phyloP scores from a whole-genome alignment of 23 red algal genomes.

The Gracilaria gracilis region DNA sequence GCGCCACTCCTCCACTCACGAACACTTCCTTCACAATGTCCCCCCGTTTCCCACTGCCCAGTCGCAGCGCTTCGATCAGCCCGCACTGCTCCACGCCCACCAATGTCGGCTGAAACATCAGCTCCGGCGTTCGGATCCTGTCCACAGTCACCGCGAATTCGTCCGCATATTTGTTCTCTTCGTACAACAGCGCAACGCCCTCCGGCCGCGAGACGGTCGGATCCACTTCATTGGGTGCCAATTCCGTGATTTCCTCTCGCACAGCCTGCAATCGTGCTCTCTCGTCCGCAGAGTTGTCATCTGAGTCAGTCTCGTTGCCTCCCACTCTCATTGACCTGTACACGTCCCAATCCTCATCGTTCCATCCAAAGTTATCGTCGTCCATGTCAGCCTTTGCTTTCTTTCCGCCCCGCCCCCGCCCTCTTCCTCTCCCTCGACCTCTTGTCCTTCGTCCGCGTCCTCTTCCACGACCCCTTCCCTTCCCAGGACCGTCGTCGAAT shows the following conservation, averaged over 20 bases:
- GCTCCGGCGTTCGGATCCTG: slow-evolving; percentile 68
- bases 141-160: slow-evolving; percentile 71
- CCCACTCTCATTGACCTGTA: slow-evolving; percentile 76
- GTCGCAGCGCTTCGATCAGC: slow-evolving; percentile 61
- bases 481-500: slow-evolving; percentile 47
- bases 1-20: slow-evolving; percentile 72
- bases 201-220: slow-evolving; percentile 52
- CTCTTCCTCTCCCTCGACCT: slow-evolving; percentile 42
- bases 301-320: slow-evolving; percentile 58
- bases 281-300: slow-evolving; percentile 71
- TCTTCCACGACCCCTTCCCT: slow-evolving; percentile 36
- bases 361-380: slow-evolving; percentile 82
- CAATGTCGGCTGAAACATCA: slow-evolving; percentile 78
- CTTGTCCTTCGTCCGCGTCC: slow-evolving; percentile 23
- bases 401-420: slow-evolving; percentile 43
- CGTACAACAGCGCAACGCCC: slow-evolving; percentile 72
- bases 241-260: slow-evolving; percentile 66
- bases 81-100: slow-evolving; percentile 82
- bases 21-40: slow-evolving; percentile 78
- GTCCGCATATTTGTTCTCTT: slow-evolving; percentile 34
- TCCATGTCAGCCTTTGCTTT: slow-evolving; percentile 33
- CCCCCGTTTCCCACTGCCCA: slow-evolving; percentile 15
- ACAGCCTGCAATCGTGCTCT: slow-evolving; percentile 52
- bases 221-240: slow-evolving; percentile 72
- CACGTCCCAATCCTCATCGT: slow-evolving; percentile 87